Percentiles rank a stretch among this genome's conserved stretches.
phyloP scores from a whole-genome alignment of 768 basidiomycete genomes.

The Hericium erinaceus region DNA sequence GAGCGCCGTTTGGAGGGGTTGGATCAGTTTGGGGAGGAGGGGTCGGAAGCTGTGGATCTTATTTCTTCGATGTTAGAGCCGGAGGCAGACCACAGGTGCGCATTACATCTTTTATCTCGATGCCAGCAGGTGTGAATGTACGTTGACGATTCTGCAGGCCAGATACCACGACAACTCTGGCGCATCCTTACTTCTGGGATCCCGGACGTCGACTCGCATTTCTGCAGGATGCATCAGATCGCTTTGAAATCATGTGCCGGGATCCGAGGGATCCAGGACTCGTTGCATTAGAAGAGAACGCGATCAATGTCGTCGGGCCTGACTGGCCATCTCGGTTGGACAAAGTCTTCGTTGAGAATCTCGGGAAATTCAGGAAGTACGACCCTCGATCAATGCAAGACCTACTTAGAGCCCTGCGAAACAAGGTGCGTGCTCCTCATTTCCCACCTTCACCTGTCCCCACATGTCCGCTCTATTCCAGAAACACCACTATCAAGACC shows the following conservation, averaged over 20 bases:
- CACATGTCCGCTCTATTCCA: constrained; percentile 20
- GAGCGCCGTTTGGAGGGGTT: constrained; percentile 60
- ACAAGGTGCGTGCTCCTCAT: constrained; percentile 60
- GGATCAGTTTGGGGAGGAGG: constrained; percentile 85
- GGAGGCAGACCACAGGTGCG: constrained; percentile 64
- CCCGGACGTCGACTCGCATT: constrained; percentile 77
- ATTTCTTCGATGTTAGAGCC: constrained; percentile 72
- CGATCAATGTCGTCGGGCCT: constrained; percentile 65
- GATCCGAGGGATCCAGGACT: constrained; percentile 80
- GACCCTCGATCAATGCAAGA: constrained; percentile 88
- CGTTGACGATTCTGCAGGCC: constrained; percentile 42
- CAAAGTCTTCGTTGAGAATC: constrained; percentile 83
- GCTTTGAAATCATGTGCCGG: constrained; percentile 96
- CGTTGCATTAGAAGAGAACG: constrained; percentile 62
- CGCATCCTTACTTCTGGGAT: constrained; percentile 98
- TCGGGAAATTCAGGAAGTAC: constrained; percentile 97
- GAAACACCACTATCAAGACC: constrained; percentile 98
- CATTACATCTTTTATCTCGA: background rate
- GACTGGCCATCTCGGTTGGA: constrained; percentile 89
- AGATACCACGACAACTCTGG: constrained; percentile 75
- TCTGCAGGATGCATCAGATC: constrained; percentile 95
- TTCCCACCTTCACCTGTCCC: background rate
- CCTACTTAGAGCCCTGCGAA: constrained; percentile 83
- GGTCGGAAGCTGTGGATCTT: constrained; percentile 79
- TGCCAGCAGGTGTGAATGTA: background rate